Percentiles rank a stretch among this genome's conserved stretches.
phyloP scores from a whole-genome alignment of 176 grass and related monocot species.

The maize (Zea mays) region DNA sequence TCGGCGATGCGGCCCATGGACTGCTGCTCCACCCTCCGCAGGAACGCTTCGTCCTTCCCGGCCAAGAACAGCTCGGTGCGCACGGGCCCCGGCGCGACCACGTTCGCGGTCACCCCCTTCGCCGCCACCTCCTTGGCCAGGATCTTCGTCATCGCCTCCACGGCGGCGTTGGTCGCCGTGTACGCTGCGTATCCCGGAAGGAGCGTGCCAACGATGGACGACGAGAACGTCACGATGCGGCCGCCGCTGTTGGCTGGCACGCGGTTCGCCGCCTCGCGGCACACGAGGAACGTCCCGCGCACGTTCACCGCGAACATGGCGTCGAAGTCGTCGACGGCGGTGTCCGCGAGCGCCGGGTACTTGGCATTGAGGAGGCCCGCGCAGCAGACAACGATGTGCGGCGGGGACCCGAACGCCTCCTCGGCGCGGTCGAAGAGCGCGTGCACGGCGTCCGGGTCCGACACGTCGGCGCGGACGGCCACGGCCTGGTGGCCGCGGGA shows the following conservation, averaged over 20 bases:
- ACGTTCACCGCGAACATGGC: slow-evolving; percentile 58
- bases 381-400: slow-evolving; percentile 57
- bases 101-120: slow-evolving; percentile 59
- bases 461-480: slow-evolving; percentile 51
- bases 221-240: slow-evolving; percentile 57
- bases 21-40: slow-evolving; percentile 23
- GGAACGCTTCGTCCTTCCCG: slow-evolving; percentile 57
- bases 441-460: slow-evolving; percentile 44
- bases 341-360: slow-evolving; percentile 60
- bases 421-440: slow-evolving; percentile 69
- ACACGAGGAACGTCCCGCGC: slow-evolving; percentile 62
- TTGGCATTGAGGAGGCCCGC: slow-evolving; percentile 53
- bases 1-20: slow-evolving; percentile 51
- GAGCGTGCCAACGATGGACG: slow-evolving; percentile 49
- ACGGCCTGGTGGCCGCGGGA: slow-evolving; percentile 21
- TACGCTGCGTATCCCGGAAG: slow-evolving; percentile 51
- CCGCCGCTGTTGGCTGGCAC: slow-evolving; percentile 22
- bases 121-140: slow-evolving; percentile 62
- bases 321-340: slow-evolving; percentile 70
- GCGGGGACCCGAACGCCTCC: slow-evolving; percentile 50
- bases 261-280: slow-evolving; percentile 54
- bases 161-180: slow-evolving; percentile 63
- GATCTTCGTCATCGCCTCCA: slow-evolving; percentile 78
- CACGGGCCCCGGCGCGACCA: slow-evolving; percentile 64
- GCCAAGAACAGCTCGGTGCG: slow-evolving; percentile 57